Conservation (phyloP, 805 yeast genomes). For the Candida berthetii region DNA sequence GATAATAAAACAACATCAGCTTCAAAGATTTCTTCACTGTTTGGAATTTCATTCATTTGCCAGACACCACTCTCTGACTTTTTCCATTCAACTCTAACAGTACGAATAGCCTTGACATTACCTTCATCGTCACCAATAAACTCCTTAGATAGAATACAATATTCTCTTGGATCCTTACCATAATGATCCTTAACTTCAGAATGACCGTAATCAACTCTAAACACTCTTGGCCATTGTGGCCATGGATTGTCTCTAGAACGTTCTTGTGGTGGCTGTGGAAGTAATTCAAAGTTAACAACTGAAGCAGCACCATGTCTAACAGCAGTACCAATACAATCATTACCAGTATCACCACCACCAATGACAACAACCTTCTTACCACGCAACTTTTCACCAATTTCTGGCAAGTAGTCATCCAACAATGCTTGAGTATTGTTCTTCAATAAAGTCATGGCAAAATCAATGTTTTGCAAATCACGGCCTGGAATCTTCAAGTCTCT, state of each 20-base stretch:
- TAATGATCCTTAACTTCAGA: conserved; percentile 91
- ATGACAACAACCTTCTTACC: conserved; percentile 93
- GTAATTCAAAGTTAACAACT: conserved; percentile 87
- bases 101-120: conserved; percentile 90
- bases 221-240: conserved; percentile 99
- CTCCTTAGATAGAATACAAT: conserved; percentile 91
- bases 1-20: conserved; percentile 92
- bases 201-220: conserved; percentile 98
- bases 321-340: conserved; percentile 96
- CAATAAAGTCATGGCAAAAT: conserved; percentile 90
- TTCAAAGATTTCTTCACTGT: conserved; percentile 88
- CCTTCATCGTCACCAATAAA: conserved; percentile 94
- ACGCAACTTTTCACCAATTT: conserved; percentile 59
- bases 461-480: conserved; percentile 82
- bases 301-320: conserved; percentile 96
- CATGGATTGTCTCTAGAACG: conserved; percentile 96
- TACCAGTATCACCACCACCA: conserved; percentile 99
- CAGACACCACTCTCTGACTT: conserved; percentile 92
- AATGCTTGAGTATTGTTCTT: conserved; percentile 87
- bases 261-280: conserved; percentile 84
- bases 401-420: conserved; percentile 73
- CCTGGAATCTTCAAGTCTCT: conserved; percentile 94
- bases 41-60: conserved; percentile 98
- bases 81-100: conserved; percentile 98
- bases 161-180: conserved; percentile 97